These are phyloP conservation scores for Jamesozyma jinghongensis DNA, from an alignment of 805 yeast genomes.

Conservation along the genomic window DNA sequence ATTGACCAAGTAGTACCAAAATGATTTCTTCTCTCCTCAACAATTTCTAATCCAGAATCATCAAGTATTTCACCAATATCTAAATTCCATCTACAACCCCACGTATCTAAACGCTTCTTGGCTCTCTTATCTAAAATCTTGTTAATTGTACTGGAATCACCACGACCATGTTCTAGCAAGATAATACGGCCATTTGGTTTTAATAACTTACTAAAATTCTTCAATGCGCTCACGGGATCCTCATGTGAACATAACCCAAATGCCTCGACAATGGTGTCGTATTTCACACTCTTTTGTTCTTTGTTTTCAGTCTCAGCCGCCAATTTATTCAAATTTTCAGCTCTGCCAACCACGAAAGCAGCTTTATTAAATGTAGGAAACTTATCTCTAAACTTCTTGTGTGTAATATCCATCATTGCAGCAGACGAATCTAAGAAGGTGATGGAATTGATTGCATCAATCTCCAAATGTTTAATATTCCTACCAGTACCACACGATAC, in stretches of 20 bases:
- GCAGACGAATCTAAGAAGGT: conserved; percentile 80
- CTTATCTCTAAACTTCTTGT: conserved; percentile 56
- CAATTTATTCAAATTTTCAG: conserved; percentile 64
- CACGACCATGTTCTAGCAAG: conserved; percentile 86
- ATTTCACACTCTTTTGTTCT: conserved; percentile 38
- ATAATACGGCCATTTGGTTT: conserved; percentile 88
- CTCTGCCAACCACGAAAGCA: conserved; percentile 84
- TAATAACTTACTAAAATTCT: conserved; percentile 61
- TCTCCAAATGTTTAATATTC: conserved; percentile 66
- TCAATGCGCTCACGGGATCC: conserved; percentile 76
- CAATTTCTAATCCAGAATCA: conserved; percentile 74
- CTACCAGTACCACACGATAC: conserved; percentile 96
- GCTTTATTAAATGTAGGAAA: conserved; percentile 64
- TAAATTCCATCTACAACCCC: conserved; percentile 98
- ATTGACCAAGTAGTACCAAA: conserved; percentile 89
- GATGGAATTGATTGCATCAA: conserved; percentile 52
- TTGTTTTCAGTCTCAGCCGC: conserved; percentile 29
- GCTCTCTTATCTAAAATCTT: conserved; percentile 74
- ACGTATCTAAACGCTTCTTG: conserved; percentile 68
- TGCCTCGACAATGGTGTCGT: conserved; percentile 88
- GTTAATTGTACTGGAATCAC: conserved; percentile 70
- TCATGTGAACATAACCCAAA: conserved; percentile 95
- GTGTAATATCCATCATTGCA: conserved; percentile 77
- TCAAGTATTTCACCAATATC: conserved; percentile 85
- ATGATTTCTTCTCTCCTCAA: conserved; percentile 71